Base-by-base conservation (phyloP, 345 rosid genomes). In the Dovyalis caffra region DNA sequence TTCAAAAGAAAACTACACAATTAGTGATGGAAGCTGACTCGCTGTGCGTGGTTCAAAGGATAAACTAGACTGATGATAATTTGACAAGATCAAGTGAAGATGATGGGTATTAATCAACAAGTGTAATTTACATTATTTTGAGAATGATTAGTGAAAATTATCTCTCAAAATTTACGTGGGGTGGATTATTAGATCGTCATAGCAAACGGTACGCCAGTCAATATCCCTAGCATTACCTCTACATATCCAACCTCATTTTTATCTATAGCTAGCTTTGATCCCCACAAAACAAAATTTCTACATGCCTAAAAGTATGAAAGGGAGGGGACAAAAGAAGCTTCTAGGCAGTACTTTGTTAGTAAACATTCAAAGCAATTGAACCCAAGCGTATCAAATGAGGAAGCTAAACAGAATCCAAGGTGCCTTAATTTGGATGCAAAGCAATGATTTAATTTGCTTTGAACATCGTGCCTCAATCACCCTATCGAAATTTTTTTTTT, bases 271-370 rank as follows among this genome's bases (percentile, higher is more conserved):
- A 23, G 5, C 61, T 56, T n/a, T 28, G 10, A 3, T 25, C 37
- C 15, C 38, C 51, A 25, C 66, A 28, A 62, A 58, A 64, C 38
- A 58, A 35, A 57, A 58, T 51, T 71, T 67, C 33, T 29, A 47
- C 60, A 12, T 40, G 43, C 66, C 77, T 26, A 34, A 67, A 56
- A 67, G 71, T 18, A 57, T 10, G 34, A 68, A 2, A 68, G 74
- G 49, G 5, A 26, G 65, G 67, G 43, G 64, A 77, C 74, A 83
- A 75, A 77, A 80, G 81, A 83, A 80, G 81, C 80, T 83, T 77
- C 78, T 70, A 15, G 33, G 62, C 37, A 63, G 67, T 45, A 73
- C 84, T 78, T 75, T 78, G 70, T 9, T 72, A 11, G 66, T 18
- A 12, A 76, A 60, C 43, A 75, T 10, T 69, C 60, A 49, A 71